Conservation (phyloP, 176 grass and related monocot genomes). For the Oryza brachyantha region DNA sequence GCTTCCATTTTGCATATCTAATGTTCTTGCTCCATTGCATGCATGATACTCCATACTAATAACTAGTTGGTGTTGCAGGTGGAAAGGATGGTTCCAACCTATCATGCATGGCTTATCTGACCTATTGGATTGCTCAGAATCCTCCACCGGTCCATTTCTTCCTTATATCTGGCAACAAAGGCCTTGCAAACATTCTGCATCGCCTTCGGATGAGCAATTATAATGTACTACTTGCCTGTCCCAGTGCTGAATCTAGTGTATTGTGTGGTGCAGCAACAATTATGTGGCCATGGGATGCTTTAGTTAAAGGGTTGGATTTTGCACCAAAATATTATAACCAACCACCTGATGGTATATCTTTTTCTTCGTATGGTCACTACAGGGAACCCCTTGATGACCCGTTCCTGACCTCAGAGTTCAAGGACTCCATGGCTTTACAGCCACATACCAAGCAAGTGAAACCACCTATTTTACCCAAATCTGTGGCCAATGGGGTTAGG, state of each 20-base stretch:
- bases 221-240: constrained; percentile 78
- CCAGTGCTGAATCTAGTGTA: constrained; percentile 23
- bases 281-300: constrained; percentile 78
- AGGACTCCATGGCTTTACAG: not conserved
- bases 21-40: constrained; percentile 5
- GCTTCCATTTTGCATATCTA: not conserved
- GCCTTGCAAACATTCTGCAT: constrained; percentile 80
- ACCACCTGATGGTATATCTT: constrained; percentile 75
- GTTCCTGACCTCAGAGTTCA: constrained; percentile 35
- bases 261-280: constrained; percentile 75
- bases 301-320: constrained; percentile 64
- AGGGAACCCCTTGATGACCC: constrained; percentile 62
- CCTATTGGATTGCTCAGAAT: constrained; percentile 79
- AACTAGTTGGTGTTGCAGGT: constrained; percentile 26
- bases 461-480: not conserved
- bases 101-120: constrained; percentile 72
- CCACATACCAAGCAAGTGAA: not conserved
- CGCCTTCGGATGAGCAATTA: constrained; percentile 92
- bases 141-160: constrained; percentile 92
- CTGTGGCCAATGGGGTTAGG: constrained; percentile 33
- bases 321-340: constrained; percentile 64
- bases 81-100: constrained; percentile 80
- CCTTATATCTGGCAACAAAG: constrained; percentile 76
- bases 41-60: too few relatives aligned
- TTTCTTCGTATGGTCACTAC: constrained; percentile 87